These are phyloP conservation scores for Penicillium macrosclerotiorum DNA, from an alignment of 495 filamentous ascomycete species.

Conservation along the genomic window DNA sequence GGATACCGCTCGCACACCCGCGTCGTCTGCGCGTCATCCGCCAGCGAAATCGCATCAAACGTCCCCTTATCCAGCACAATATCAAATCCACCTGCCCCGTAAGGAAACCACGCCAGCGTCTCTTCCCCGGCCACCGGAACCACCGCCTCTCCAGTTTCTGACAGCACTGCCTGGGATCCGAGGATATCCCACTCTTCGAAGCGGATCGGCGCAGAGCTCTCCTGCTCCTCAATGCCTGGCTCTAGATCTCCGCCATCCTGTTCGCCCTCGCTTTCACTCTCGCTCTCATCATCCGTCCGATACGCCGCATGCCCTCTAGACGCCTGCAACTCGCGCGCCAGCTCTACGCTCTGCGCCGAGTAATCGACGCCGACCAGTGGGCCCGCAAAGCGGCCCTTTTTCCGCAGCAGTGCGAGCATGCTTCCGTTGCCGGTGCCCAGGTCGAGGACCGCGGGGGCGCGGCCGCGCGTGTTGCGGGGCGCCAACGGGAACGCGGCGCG, in stretches of 20 bases:
- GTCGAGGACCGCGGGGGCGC: constrained; percentile 56
- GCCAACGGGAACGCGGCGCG: constrained; percentile 35
- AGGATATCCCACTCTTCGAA: constrained; percentile 83
- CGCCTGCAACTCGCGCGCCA: constrained; percentile 57
- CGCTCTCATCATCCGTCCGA: constrained; percentile 32
- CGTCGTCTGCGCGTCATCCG: constrained; percentile 48
- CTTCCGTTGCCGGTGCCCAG: constrained; percentile 92
- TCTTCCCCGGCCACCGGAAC: constrained; percentile 8
- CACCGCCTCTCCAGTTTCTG: constrained; percentile 17
- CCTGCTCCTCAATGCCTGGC: constrained; percentile 2
- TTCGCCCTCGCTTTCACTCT: constrained; percentile 37
- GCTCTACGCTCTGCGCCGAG: constrained; percentile 63
- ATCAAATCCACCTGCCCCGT: constrained; percentile 60
- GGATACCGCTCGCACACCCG: constrained; percentile 73
- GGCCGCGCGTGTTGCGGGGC: constrained; percentile 22
- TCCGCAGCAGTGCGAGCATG: constrained; percentile 72
- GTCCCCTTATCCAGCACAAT: constrained; percentile 95
- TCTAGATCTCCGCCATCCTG: constrained; percentile 15
- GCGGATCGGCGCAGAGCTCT: constrained; percentile 34
- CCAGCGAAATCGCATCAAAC: constrained; percentile 87
- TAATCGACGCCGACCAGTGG: constrained; percentile 87
- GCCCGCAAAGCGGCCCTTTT: constrained; percentile 56
- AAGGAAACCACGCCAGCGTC: constrained; percentile 31
- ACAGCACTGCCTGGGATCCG: constrained; percentile 34
- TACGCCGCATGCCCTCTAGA: constrained; percentile 40